Percentiles rank a stretch among this genome's conserved stretches.
phyloP scores from a whole-genome alignment of 495 filamentous ascomycete species.

The Xylaria acuta region DNA sequence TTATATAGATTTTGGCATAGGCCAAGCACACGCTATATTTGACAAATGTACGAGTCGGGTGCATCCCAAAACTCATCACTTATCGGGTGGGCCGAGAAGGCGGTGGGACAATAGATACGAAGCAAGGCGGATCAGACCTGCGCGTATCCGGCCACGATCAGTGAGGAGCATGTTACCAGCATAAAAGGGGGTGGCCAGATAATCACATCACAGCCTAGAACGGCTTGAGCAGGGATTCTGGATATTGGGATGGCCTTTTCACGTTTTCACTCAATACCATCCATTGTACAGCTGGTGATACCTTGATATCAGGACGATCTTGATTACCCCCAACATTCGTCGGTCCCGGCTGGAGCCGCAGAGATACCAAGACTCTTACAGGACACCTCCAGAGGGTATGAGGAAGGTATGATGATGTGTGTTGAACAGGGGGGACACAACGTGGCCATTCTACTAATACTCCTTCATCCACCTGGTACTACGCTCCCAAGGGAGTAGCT shows the following conservation, averaged over 20 bases:
- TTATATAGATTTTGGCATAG: constrained; percentile 16
- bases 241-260: not conserved
- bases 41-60: not conserved
- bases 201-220: not conserved
- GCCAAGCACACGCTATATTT: not conserved
- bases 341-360: not conserved
- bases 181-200: constrained; percentile 14
- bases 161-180: constrained; percentile 6
- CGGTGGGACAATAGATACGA: constrained; percentile 14
- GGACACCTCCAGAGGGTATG: not conserved
- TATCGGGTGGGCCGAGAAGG: constrained; percentile 10
- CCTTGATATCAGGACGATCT: not conserved
- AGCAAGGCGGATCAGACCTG: constrained; percentile 1
- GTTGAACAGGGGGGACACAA: not conserved
- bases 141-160: constrained; percentile 17
- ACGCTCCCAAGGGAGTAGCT: not conserved
- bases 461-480: not conserved
- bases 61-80: not conserved
- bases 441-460: not conserved
- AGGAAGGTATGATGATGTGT: constrained; percentile 4
- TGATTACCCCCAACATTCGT: not conserved
- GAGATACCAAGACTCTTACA: not conserved
- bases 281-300: not conserved
- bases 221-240: not conserved
- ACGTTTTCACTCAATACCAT: not conserved